phyloP scores from a whole-genome alignment of 2,329 filamentous ascomycete species.

The Diaporthe sp. region DNA sequence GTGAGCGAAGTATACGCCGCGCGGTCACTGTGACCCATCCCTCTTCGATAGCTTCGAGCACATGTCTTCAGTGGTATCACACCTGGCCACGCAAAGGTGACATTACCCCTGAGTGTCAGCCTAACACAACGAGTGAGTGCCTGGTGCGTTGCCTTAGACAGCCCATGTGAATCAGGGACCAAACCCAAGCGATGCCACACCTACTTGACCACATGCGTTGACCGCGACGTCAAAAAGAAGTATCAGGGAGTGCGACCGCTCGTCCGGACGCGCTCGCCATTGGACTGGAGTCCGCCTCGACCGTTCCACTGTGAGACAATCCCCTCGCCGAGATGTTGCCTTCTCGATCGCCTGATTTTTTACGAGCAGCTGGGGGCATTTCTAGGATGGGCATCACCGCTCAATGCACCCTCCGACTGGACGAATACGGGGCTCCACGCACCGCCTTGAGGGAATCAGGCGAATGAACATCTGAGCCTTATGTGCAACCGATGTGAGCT shows the following conservation, averaged over 20 bases:
- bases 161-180: slow-evolving; percentile 18
- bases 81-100: not conserved
- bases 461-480: not conserved
- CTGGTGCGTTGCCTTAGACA: not conserved
- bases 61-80: not conserved
- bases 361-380: too few relatives aligned
- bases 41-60: not conserved
- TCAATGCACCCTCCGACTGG: not conserved
- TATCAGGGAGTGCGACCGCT: not conserved
- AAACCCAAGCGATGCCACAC: not conserved
- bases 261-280: not conserved
- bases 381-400: not conserved
- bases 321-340: slow-evolving; percentile 6
- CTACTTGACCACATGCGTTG: not conserved
- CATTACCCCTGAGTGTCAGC: slow-evolving; percentile 12
- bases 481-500: not conserved
- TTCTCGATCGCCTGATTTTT: slow-evolving; percentile 5
- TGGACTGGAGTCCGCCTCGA: not conserved
- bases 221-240: not conserved
- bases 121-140: not conserved
- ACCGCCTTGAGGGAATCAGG: not conserved
- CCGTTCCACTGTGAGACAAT: slow-evolving; percentile 22
- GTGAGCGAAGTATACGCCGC: not conserved
- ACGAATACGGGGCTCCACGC: not conserved
- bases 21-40: not conserved